Conservation (phyloP, 2,329 filamentous ascomycete genomes). For the Apiospora pterosperma region DNA sequence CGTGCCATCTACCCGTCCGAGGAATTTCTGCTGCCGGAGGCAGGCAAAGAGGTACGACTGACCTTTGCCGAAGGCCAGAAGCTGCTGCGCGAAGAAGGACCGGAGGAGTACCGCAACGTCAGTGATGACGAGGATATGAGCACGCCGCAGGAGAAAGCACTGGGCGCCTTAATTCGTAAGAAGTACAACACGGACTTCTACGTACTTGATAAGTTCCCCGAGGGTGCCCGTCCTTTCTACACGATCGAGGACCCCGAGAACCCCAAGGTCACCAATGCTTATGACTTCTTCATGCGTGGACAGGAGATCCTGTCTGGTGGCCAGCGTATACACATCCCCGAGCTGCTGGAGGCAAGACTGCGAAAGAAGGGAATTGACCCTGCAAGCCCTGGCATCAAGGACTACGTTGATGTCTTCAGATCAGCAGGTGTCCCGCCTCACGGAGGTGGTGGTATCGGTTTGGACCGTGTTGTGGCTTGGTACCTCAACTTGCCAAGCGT, state of each 20-base stretch:
- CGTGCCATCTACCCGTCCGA: constrained; percentile 74
- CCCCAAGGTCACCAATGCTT: constrained; percentile 50
- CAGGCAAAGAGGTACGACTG: constrained; percentile 71
- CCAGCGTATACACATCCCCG: constrained; percentile 82
- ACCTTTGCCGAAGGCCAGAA: constrained; percentile 76
- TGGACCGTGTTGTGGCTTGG: constrained; percentile 79
- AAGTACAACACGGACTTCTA: constrained; percentile 97
- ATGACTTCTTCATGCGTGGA: constrained; percentile 80
- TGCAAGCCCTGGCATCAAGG: constrained; percentile 69
- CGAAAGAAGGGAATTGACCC: constrained; percentile 79
- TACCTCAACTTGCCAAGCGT: constrained; percentile 57
- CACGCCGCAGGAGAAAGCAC: constrained; percentile 82
- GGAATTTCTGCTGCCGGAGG: constrained; percentile 69
- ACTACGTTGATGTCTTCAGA: constrained; percentile 80
- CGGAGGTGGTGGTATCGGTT: constrained; percentile 82
- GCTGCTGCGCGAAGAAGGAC: constrained; percentile 72
- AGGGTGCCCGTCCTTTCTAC: constrained; percentile 86
- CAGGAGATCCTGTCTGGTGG: constrained; percentile 92
- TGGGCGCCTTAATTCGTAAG: constrained; percentile 78
- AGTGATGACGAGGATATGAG: constrained; percentile 75
- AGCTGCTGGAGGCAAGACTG: constrained; percentile 74
- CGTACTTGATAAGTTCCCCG: constrained; percentile 93
- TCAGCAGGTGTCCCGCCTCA: constrained; percentile 86
- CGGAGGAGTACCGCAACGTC: constrained; percentile 63
- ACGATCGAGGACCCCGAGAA: constrained; percentile 65